Base-by-base conservation (phyloP, 2,329 filamentous ascomycete species). In the Stemphylium vesicarium region DNA sequence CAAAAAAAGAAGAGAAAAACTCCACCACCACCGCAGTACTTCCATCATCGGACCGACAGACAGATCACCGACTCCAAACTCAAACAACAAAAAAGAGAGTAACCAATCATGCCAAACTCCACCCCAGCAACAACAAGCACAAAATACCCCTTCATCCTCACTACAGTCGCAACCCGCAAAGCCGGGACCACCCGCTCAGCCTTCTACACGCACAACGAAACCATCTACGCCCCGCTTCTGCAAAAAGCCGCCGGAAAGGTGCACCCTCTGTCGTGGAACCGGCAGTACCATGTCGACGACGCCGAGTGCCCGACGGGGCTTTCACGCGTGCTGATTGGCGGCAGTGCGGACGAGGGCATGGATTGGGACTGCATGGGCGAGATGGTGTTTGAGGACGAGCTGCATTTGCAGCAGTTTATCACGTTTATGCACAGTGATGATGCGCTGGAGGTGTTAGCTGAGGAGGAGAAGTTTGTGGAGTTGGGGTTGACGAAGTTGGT, bases 331-430 rank as follows among this genome's bases (percentile, higher is more conserved):
- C 49, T 62, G 16, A 44, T 64, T 13, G 60, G 60, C 10, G 40
- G 22, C 4, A 13, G 26, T 29, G 26, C 31, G 2, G 46, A 56
- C 24, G 60, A 57, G 5, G 50, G 48, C n/a, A 35, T 64, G 18
- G 62, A 63, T n/a, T 64, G 60, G 60, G 62, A 64, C 26, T 63
- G 60, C 16, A 61, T 59, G 16, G 55, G 62, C 18, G 56, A 57
- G 11, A 64, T 64, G 62, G 51, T 57, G 10, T 64, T 64, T 29
- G 56, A 32, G 11, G 62, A 64, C n/a, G 60, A 64, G 24, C 31
- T 64, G 40, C 62, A 64, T 24, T 58, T 39, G 39, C 62, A 64
- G 49, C 62, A 63, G n/a, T 64, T 64, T 24, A 59, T 64, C 20
- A 54, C 62, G 0, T 61, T 64, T 36, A 61, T 64, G 51, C 47